Percentiles rank a stretch among this genome's conserved stretches.
Evolutionary conservation across 2,329 filamentous ascomycete species (phyloP).

Genomic region (Pyrenophora graminea): DNA sequence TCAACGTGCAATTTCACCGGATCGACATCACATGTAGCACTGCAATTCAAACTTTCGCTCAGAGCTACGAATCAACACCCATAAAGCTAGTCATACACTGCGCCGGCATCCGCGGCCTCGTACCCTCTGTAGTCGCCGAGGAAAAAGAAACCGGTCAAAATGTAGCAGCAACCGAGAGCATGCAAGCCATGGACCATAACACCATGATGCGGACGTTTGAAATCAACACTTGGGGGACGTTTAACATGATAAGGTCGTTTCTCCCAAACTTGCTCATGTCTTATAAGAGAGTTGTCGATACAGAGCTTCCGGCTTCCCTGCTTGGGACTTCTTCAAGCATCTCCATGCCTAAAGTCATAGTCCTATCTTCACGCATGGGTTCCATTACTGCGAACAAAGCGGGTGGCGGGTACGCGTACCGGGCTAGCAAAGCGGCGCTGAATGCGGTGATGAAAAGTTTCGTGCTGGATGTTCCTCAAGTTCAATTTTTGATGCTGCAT

Average conservation of each 20-base stretch:
- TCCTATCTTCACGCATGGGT: slow-evolving; percentile 54
- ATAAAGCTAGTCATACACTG: slow-evolving; percentile 51
- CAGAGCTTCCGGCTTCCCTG: too few species aligned
- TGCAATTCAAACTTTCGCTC: slow-evolving; percentile 13
- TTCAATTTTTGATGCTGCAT: slow-evolving; percentile 51
- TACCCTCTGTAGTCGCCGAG: slow-evolving; percentile 30
- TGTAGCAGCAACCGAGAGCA: slow-evolving; percentile 49
- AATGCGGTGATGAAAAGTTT: slow-evolving; percentile 53
- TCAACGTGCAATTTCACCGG: slow-evolving; percentile 13
- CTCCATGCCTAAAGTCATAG: slow-evolving; percentile 45
- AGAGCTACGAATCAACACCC: slow-evolving; percentile 18
- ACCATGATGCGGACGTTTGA: slow-evolving; percentile 49
- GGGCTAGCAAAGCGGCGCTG: slow-evolving; percentile 53
- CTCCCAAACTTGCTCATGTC: slow-evolving; percentile 40
- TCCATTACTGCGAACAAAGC: slow-evolving; percentile 47
- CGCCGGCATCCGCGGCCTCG: slow-evolving; percentile 52
- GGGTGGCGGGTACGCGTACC: slow-evolving; percentile 53
- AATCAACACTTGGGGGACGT: slow-evolving; percentile 51
- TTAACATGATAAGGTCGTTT: slow-evolving; percentile 46
- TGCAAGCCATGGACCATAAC: slow-evolving; percentile 45
- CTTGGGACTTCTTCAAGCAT: slow-evolving; percentile 16
- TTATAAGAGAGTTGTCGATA: background rate
- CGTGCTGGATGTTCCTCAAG: slow-evolving; percentile 50
- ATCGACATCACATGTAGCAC: slow-evolving; percentile 14
- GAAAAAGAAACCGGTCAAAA: slow-evolving; percentile 11